Conservation (phyloP, 805 yeast genomes). For the Ascoidea tarda region DNA sequence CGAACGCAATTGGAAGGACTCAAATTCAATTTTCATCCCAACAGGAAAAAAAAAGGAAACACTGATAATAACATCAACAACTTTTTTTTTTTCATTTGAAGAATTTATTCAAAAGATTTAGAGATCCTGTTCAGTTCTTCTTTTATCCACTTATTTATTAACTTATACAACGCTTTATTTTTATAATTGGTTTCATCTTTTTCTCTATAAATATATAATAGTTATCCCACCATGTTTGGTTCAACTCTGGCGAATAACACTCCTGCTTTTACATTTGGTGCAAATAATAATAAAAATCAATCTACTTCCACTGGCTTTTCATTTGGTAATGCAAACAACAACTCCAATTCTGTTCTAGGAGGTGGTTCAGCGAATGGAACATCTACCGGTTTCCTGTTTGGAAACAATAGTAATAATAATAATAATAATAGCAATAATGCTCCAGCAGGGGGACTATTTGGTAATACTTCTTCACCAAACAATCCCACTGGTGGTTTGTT, state of each 20-base stretch:
- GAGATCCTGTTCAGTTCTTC: neutral
- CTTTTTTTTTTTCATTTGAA: too few species aligned
- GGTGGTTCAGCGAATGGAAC: conserved; percentile 12
- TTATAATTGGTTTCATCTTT: conserved; percentile 5
- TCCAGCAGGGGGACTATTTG: conserved; percentile 17
- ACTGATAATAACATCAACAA: too few species aligned
- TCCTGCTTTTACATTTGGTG: conserved; percentile 1
- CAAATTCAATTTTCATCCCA: too few species aligned
- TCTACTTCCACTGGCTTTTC: neutral
- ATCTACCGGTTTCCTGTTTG: conserved; percentile 23
- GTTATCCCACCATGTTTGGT: conserved; percentile 2
- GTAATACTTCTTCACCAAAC: conserved; percentile 12
- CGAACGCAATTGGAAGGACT: too few species aligned
- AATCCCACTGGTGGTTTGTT: conserved; percentile 16
- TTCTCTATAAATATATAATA: conserved; percentile 4
- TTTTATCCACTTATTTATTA: neutral
- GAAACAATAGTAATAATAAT: conserved; percentile 15
- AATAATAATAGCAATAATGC: conserved; percentile 15
- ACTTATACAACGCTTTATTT: conserved; percentile 1
- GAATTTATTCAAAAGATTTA: too few species aligned
- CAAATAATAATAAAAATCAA: neutral
- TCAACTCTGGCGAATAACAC: neutral
- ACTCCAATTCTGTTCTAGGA: neutral
- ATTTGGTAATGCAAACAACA: conserved; percentile 1
- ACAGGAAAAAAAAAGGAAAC: too few species aligned